Conservation (phyloP, 2,329 filamentous ascomycete species). For the Neospermospora avenae region DNA sequence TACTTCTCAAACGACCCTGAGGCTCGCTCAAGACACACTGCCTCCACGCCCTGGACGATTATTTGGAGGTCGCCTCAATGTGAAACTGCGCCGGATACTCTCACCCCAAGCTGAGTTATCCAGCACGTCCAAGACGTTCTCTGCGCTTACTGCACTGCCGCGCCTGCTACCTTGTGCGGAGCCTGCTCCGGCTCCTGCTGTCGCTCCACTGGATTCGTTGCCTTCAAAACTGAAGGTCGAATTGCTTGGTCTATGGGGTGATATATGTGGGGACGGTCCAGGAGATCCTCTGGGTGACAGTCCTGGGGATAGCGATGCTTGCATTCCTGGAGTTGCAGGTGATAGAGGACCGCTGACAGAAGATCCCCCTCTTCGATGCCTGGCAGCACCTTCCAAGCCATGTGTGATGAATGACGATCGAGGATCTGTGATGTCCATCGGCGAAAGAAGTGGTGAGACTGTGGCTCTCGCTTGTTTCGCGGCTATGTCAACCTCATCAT, state of each 20-base stretch:
- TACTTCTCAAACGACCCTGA: slow-evolving; percentile 19
- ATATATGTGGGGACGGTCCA: slow-evolving; percentile 27
- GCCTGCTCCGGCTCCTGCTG: slow-evolving; percentile 14
- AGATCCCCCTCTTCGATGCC: slow-evolving; percentile 24
- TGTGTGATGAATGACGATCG: slow-evolving; percentile 32
- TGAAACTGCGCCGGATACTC: slow-evolving; percentile 86
- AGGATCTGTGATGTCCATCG: slow-evolving; percentile 24
- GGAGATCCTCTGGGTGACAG: slow-evolving; percentile 15
- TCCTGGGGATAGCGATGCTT: slow-evolving; percentile 12
- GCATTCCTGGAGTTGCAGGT: slow-evolving; percentile 19
- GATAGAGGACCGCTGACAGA: slow-evolving; percentile 9
- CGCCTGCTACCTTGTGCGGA: slow-evolving; percentile 52
- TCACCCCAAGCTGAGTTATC: slow-evolving; percentile 92
- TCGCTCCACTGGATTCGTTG: slow-evolving; percentile 19
- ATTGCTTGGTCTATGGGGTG: slow-evolving; percentile 38
- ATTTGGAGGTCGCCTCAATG: slow-evolving; percentile 51
- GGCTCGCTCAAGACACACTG: slow-evolving; percentile 18
- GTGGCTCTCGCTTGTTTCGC: slow-evolving; percentile 19
- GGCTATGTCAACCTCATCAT: slow-evolving; percentile 59
- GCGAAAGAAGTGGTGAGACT: slow-evolving; percentile 26
- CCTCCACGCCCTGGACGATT: slow-evolving; percentile 30
- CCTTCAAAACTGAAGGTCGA: slow-evolving; percentile 31
- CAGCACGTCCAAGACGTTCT: slow-evolving; percentile 78
- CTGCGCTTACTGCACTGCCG: slow-evolving; percentile 67
- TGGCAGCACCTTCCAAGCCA: slow-evolving; percentile 29